A percentile compares a stretch with the other conserved stretches of the same genome.
phyloP scores from a whole-genome alignment of 352 stramenopile genomes.

The Pythium brachiatum region DNA sequence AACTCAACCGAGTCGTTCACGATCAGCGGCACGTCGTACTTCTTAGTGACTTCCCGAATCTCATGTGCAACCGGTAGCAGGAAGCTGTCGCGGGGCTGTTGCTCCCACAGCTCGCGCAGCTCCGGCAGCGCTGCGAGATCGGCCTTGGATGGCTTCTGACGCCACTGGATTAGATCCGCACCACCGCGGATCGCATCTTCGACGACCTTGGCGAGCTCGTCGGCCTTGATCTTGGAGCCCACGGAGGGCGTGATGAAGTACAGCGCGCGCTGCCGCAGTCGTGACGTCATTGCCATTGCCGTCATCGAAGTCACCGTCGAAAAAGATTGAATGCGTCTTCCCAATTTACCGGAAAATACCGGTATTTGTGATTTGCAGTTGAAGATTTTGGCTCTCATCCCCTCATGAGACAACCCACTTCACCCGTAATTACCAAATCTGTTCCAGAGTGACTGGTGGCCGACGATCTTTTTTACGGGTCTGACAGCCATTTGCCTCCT shows the following conservation, averaged over 20 bases:
- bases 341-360: neutral
- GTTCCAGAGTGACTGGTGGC: constrained; percentile 7
- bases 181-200: constrained; percentile 45
- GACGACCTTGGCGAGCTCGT: constrained; percentile 34
- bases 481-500: constrained; percentile 2
- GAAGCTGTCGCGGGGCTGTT: constrained; percentile 25
- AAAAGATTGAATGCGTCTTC: neutral
- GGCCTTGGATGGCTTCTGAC: constrained; percentile 42
- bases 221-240: constrained; percentile 22
- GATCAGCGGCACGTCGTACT: constrained; percentile 44
- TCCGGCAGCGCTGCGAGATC: constrained; percentile 28
- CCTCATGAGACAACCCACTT: constrained; percentile 5
- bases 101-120: constrained; percentile 29
- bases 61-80: constrained; percentile 35
- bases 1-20: constrained; percentile 56
- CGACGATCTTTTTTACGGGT: constrained; percentile 16
- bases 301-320: neutral
- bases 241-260: constrained; percentile 68
- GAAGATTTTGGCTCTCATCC: neutral
- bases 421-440: constrained; percentile 10
- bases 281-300: constrained; percentile 13
- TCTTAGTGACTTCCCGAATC: constrained; percentile 35
- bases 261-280: constrained; percentile 28
- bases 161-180: constrained; percentile 47
- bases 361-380: constrained; percentile 1